Base-by-base conservation (phyloP, 2,329 filamentous ascomycete species). In the Cercospora canescens region DNA sequence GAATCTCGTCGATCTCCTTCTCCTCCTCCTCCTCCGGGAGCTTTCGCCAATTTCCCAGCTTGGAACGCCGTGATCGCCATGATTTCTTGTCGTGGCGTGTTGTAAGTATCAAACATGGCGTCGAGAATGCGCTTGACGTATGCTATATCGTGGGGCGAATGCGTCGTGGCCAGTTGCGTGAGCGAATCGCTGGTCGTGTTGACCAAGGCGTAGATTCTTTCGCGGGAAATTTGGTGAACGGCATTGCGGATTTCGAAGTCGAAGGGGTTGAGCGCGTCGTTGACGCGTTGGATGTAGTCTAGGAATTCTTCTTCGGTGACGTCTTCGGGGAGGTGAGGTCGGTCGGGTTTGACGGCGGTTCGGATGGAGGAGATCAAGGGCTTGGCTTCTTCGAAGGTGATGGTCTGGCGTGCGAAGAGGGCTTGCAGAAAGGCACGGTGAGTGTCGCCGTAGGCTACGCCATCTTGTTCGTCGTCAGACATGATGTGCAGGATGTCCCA, bases 351-450 rank as follows among this genome's bases (percentile, higher is more conserved):
- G 59, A 86, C 81, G 11, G 86, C 87, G 8, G 87, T 89, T 71
- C 90, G 83, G 62, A 98, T 94, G 34, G 85, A 86, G 3, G 94
- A 92, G 14, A 98, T 83, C 26, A 97, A 82, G 0, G 88, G 86
- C 73, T 88, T 88, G 12, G 89, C 89, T 73, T 96, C 88, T 61
- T 88, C 83, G 69, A 91, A 87, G 0, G 92, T 96, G 78, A 98
- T 84, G 52, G 88, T 88, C 24, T 91, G 91, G 58, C 89, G 88
- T 3, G 91, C 88, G 78, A 97, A 85, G 71, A 99, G 89, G 57
- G 92, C 91, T 79, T 99, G 95, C 0, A 98, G 84, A 75, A 99
- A 97, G 8, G 94, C 94, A 64, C 93, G 90, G 77, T 97, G 91
- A 68, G 85, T 85, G 76, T 96, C 83, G 72, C 84, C 81, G 73